Evolutionary conservation across 495 filamentous ascomycete species (phyloP), one percentile per base, ranked within the genome.

Genomic region (Talaromyces borbonicus): DNA sequence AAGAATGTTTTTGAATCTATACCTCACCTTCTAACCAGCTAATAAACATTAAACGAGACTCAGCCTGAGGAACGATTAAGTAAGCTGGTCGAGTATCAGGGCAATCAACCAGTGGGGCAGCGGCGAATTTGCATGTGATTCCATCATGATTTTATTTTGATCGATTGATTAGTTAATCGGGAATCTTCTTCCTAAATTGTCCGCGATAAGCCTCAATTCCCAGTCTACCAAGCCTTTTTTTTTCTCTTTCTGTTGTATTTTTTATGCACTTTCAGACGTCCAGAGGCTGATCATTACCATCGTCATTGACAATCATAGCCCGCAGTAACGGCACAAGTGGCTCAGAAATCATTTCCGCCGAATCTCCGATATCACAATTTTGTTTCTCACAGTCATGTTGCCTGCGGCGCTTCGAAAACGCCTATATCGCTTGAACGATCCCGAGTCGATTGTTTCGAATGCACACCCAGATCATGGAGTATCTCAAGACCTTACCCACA

Each of bases 401-500:
- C 35, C 35, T 11, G 16, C 35, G 16, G 35, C 35, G 11, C 35
- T 38, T 22, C 35, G 35, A 20, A 16, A 20, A 38, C 35, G 35
- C 35, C 35, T 38, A 7, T 8, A 38, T 38, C 35, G 35, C 35
- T 22, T 38, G 16, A 38, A 38, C 16, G 22, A 38, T 38, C 16
- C 22, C 15, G 16, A 22, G 35, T 38, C 35, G 35, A 38, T 11
- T 38, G 26, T 31, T 12, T 31, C 42, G 8, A 31, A 14, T 8
- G 26, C 20, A 31, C 22, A 32, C 16, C 16, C 25, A 4, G n/a
- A 41, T 39, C 24, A 46, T 33, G 37, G 49, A 16, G n/a, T n/a
- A n/a, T n/a, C n/a, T n/a, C n/a, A n/a, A n/a, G n/a, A n/a, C n/a
- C 46, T 56, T 29, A 29, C 45, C 1, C 56, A 55, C 18, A 51